Evolutionary conservation across 2,329 filamentous ascomycete species (phyloP), one percentile per base, ranked within the genome.

Genomic region (Colletotrichum tofieldiae): DNA sequence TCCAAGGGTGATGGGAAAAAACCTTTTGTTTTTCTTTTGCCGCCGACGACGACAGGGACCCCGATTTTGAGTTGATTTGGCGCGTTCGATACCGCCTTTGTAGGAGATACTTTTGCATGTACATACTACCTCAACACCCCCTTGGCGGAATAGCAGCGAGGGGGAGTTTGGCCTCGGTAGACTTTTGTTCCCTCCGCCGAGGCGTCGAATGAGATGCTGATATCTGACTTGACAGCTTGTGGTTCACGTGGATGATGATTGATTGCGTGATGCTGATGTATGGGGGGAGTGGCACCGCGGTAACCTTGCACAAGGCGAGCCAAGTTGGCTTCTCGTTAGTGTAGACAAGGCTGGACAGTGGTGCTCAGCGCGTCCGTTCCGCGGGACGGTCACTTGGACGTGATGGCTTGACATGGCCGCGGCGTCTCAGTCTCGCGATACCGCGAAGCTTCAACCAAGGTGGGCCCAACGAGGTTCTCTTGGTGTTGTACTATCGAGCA

Each of bases 191-290:
- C 14, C 54, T 32, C 29, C 32, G 41, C 49, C 5, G 35, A 32
- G 55, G 67, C 47, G 23, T 69, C 37, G 32, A 67, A 47, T 49
- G 49, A 71, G 63, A 71, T 60, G 63, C 55, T 54, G 47, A 61
- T 61, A 71, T 71, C 63, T 67, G 63, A 47, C 67, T 71, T 47
- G 32, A 47, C n/a, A 45, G 23, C 29, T 51, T 11, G 12, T 49
- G 29, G 39, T 49, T n/a, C 39, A 23, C 23, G 18, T 45, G 9
- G 2, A 20, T 45, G 37, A 16, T 45, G 26, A 16, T 2, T 35
- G 26, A 8, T 32, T 29, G 6, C 11, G 18, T 52, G n/a, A 41
- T n/a, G 39, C 6, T 52, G 37, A 29, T 23, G 7, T 4, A 20
- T 18, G 23, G 39, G 23, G 39, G 37, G 37, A 12, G 11, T 20